These are phyloP conservation scores for Phanerochaete sordida DNA, from an alignment of 768 basidiomycete species.

Conservation along the genomic window DNA sequence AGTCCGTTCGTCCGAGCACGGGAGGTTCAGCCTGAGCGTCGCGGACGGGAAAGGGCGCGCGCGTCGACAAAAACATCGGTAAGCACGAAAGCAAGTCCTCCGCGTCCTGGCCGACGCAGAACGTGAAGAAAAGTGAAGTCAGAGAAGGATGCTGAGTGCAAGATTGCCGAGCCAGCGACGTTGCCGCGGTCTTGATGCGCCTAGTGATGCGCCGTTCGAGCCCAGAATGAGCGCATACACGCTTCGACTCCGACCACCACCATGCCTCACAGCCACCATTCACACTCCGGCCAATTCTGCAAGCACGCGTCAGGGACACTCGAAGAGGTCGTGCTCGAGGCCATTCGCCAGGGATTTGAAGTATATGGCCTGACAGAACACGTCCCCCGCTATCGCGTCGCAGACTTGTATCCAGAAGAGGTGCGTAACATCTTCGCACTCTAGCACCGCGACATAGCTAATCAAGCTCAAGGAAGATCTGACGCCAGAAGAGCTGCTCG, in stretches of 20 bases:
- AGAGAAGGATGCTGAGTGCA: no score
- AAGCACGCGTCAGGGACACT: slow-evolving; percentile 80
- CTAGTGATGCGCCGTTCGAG: not conserved
- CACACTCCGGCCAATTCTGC: slow-evolving; percentile 93
- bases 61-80: no score
- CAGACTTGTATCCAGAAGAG: slow-evolving; percentile 96
- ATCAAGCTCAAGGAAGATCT: slow-evolving; percentile 46
- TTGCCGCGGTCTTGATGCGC: not conserved
- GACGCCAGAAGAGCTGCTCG: slow-evolving; percentile 44
- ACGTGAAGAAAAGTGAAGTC: no score
- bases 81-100: no score
- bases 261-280: slow-evolving; percentile 80
- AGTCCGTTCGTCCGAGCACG: no score
- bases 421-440: slow-evolving; percentile 39
- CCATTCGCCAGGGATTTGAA: slow-evolving; percentile 73
- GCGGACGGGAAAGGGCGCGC: no score
- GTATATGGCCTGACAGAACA: slow-evolving; percentile 91
- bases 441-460: not conserved
- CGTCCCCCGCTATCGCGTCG: slow-evolving; percentile 76
- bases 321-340: slow-evolving; percentile 78
- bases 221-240: not conserved
- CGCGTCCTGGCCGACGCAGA: no score
- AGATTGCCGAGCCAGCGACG: not conserved
- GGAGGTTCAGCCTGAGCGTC: no score
- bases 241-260: not conserved